Conservation (phyloP, 768 basidiomycete species). For the Mycena galericulata region DNA sequence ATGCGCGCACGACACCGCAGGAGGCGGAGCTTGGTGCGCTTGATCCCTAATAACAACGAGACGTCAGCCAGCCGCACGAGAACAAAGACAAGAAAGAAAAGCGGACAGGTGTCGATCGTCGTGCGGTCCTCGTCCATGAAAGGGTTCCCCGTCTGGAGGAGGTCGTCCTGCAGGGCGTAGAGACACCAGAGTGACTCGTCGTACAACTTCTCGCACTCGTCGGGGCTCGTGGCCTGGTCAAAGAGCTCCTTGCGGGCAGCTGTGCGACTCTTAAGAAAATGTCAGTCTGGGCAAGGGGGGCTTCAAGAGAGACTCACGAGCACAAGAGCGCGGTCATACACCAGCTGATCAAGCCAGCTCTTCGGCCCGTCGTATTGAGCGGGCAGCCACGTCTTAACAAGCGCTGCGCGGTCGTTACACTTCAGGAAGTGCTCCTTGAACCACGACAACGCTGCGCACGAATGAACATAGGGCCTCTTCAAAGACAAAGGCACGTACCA, state of each 20-base stretch:
- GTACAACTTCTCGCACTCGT: conserved; percentile 93
- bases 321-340: conserved; percentile 92
- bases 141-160: conserved; percentile 83
- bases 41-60: conserved; percentile 70
- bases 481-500: conserved; percentile 55
- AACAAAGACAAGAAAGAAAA: background rate
- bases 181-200: conserved; percentile 96
- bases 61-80: background rate
- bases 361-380: conserved; percentile 85
- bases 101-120: conserved; percentile 82
- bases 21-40: conserved; percentile 86
- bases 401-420: conserved; percentile 90
- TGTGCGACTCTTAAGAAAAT: conserved; percentile 77
- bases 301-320: conserved; percentile 65
- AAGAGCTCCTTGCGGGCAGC: conserved; percentile 93
- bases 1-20: conserved; percentile 81
- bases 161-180: conserved; percentile 91
- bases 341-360: conserved; percentile 88
- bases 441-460: conserved; percentile 78
- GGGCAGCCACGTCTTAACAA: conserved; percentile 90
- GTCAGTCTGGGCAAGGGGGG: background rate
- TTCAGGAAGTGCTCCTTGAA: conserved; percentile 95
- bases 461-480: background rate
- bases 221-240: conserved; percentile 78
- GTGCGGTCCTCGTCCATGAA: conserved; percentile 87